Conservation (phyloP, 2,329 filamentous ascomycete species). For the Leptographium lundbergii region DNA sequence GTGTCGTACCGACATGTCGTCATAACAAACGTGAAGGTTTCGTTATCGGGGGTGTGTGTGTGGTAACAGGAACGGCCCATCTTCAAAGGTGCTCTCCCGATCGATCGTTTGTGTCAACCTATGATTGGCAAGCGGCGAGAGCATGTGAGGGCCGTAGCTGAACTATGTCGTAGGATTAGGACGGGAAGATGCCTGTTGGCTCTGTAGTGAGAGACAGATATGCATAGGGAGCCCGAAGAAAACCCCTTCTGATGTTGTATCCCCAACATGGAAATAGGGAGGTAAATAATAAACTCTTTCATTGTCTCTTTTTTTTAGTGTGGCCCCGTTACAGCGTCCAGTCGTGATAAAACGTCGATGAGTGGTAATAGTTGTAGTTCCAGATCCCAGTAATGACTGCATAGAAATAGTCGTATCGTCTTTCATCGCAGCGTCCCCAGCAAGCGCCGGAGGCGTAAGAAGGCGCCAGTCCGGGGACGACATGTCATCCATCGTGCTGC, state of each 20-base stretch:
- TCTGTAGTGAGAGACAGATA: background rate
- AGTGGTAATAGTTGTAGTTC: constrained; percentile 1
- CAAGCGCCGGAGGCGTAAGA: background rate
- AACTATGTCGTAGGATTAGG: background rate
- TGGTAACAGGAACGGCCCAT: background rate
- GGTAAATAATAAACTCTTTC: constrained; percentile 1
- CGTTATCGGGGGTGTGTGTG: background rate
- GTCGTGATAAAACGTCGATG: constrained; percentile 8
- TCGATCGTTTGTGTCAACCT: background rate
- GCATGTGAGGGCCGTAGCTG: background rate
- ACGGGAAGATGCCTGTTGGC: background rate
- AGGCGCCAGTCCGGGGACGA: background rate
- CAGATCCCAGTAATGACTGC: background rate
- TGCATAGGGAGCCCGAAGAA: background rate
- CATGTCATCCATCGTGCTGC: constrained; percentile 1
- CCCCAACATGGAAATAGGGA: background rate
- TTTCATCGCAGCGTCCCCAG: constrained; percentile 1
- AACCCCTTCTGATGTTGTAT: background rate
- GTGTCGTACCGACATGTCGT: background rate
- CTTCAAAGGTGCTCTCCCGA: background rate
- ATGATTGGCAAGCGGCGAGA: background rate
- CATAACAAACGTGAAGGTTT: background rate
- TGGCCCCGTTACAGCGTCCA: constrained; percentile 6
- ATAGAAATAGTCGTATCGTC: constrained; percentile 5
- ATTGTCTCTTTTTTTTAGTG: constrained; percentile 4